Conservation (phyloP, 805 yeast genomes). For the Metschnikowia anglica region DNA sequence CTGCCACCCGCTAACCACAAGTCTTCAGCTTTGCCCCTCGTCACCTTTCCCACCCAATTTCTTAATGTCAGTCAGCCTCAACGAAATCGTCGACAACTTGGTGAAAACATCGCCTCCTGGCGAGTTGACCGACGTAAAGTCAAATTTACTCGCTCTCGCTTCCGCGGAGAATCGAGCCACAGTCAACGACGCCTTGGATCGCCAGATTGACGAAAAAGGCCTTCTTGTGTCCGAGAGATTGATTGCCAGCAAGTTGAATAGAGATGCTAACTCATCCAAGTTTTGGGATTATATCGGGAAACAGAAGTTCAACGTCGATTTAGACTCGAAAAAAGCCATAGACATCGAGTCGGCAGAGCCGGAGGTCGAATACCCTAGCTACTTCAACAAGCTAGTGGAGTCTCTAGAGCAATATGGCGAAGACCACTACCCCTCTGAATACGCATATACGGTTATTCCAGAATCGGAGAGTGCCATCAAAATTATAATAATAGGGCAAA, state of each 20-base stretch:
- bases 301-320: conserved; percentile 58
- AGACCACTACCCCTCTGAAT: conserved; percentile 64
- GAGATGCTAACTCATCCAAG: conserved; percentile 40
- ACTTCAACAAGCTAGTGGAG: conserved; percentile 30
- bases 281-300: conserved; percentile 51
- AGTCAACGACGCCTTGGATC: conserved; percentile 30
- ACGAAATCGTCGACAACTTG: conserved; percentile 29
- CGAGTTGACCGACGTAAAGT: conserved; percentile 31
- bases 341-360: conserved; percentile 49
- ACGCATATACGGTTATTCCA: conserved; percentile 46
- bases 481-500: conserved; percentile 67
- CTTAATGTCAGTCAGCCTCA: conserved; percentile 26
- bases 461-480: conserved; percentile 30
- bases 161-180: conserved; percentile 21
- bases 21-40: too few species aligned
- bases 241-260: conserved; percentile 36
- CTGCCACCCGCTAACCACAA: neutral
- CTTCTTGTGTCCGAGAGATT: conserved; percentile 30
- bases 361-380: conserved; percentile 26
- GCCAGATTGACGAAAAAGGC: conserved; percentile 30
- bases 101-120: conserved; percentile 41
- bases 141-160: conserved; percentile 28
- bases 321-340: conserved; percentile 45
- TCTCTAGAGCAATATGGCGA: conserved; percentile 51
- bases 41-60: neutral